phyloP scores from a whole-genome alignment of 208 protist species.

The Crithidia bombi region DNA sequence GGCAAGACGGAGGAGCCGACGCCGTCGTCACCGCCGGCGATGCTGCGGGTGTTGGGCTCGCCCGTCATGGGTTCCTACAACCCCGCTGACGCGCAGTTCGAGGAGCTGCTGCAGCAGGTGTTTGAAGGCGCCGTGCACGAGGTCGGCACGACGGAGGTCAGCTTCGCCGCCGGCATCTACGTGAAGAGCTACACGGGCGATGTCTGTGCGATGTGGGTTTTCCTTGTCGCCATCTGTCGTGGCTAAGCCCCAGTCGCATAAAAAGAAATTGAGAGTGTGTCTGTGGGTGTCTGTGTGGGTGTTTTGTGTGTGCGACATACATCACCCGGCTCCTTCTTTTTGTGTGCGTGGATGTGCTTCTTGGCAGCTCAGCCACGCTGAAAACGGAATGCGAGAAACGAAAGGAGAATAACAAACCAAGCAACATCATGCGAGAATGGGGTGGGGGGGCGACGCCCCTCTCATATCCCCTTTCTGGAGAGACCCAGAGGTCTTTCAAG shows the following conservation, averaged over 20 bases:
- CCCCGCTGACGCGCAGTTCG: constrained; percentile 42
- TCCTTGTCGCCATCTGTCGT: constrained; percentile 69
- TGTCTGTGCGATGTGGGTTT: constrained; percentile 83
- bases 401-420: no score
- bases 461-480: no score
- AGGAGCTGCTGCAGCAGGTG: constrained; percentile 67
- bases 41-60: constrained; percentile 52
- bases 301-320: no score
- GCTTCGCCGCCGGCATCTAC: constrained; percentile 74
- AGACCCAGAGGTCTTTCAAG: no score
- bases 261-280: no score
- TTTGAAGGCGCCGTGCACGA: constrained; percentile 83
- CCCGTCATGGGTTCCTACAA: constrained; percentile 73
- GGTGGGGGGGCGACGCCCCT: no score
- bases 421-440: no score
- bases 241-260: constrained; percentile 19
- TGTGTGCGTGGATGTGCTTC: no score
- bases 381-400: no score
- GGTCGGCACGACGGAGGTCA: constrained; percentile 71
- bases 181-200: constrained; percentile 83
- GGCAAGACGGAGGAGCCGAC: not conserved
- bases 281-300: constrained; percentile 5
- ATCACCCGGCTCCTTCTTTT: no score
- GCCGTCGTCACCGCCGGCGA: not conserved
- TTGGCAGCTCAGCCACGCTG: no score